Evolutionary conservation across 2,329 filamentous ascomycete genomes (phyloP), one percentile per base, ranked within the genome.

Genomic region (Alternaria sp.): DNA sequence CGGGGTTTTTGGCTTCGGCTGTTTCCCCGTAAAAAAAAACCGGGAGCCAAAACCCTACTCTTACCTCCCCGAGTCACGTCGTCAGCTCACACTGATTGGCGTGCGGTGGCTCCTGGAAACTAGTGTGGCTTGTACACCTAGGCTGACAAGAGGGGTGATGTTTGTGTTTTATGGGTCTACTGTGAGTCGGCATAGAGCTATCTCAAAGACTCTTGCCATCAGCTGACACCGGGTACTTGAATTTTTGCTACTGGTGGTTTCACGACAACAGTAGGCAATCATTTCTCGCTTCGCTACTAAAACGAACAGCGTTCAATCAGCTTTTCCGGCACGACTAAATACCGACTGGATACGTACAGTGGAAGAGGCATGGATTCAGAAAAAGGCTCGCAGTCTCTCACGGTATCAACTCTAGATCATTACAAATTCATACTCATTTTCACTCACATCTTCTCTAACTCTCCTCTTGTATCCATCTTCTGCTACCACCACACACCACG

Each of bases 1-100:
- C 52, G 43, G 45, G 45, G 34, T 56, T 56, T 56, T 56, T 43
- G 45, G 54, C 54, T 56, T 50, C 45, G 54, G 54, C 54, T 56
- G 54, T 56, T 50, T 56, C n/a, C 36, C 54, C 36, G 28, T 30
- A 34, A 30, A n/a, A 56, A 56, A 56, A 49, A 56, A 56, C 28
- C 25, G 54, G 54, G 54, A 43, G 54, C 45, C 54, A 44, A 56
- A 50, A 49, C 3, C 44, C 44, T 43, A 50, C 54, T 56, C 54
- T 50, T 56, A 56, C 54, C 54, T 56, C 54, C 54, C 34, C 44
- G 44, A 49, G 54, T 43, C 54, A 49, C 54, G 54, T 30, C 54
- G 32, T 49, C 32, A 56, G 40, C 16, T 20, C 27, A 54, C 25
- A 12, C 40, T 45, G 41, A 28, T 38, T 56, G 54, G 27, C 44